Evolutionary conservation across 2,329 filamentous ascomycete species (phyloP).

Genomic region (Aspergillus eucalypticola): DNA sequence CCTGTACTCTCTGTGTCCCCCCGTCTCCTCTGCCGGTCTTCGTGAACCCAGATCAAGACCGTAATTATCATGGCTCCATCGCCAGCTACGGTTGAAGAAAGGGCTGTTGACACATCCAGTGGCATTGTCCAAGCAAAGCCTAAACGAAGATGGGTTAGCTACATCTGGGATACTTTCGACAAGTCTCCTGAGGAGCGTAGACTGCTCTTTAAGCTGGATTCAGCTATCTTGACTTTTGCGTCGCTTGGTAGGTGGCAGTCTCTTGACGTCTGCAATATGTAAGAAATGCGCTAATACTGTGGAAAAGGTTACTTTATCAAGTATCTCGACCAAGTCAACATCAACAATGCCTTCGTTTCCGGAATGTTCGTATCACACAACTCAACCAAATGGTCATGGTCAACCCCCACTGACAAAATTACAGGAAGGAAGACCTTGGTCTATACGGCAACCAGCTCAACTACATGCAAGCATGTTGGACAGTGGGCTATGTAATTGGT

Average conservation of each 20-base stretch:
- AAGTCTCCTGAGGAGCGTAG: slow-evolving; percentile 52
- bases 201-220: slow-evolving; percentile 53
- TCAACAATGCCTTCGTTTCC: slow-evolving; percentile 51
- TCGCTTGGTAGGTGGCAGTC: slow-evolving; percentile 35
- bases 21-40: neutral
- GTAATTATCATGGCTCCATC: slow-evolving; percentile 20
- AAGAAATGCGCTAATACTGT: neutral
- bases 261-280: neutral
- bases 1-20: neutral
- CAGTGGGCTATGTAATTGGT: slow-evolving; percentile 60
- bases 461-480: slow-evolving; percentile 59
- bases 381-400: too few relatives aligned
- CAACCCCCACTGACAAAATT: neutral
- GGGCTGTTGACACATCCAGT: slow-evolving; percentile 10
- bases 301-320: slow-evolving; percentile 53
- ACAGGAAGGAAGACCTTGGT: slow-evolving; percentile 54
- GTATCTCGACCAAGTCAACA: slow-evolving; percentile 49
- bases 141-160: slow-evolving; percentile 50
- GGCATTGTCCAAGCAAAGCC: slow-evolving; percentile 25
- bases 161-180: slow-evolving; percentile 56
- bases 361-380: slow-evolving; percentile 42
- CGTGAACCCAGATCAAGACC: neutral
- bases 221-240: slow-evolving; percentile 51
- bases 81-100: slow-evolving; percentile 15
- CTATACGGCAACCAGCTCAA: slow-evolving; percentile 59